These are phyloP conservation scores for Ogataea parapolymorpha DNA, from an alignment of 805 yeast species.

Conservation along the genomic window DNA sequence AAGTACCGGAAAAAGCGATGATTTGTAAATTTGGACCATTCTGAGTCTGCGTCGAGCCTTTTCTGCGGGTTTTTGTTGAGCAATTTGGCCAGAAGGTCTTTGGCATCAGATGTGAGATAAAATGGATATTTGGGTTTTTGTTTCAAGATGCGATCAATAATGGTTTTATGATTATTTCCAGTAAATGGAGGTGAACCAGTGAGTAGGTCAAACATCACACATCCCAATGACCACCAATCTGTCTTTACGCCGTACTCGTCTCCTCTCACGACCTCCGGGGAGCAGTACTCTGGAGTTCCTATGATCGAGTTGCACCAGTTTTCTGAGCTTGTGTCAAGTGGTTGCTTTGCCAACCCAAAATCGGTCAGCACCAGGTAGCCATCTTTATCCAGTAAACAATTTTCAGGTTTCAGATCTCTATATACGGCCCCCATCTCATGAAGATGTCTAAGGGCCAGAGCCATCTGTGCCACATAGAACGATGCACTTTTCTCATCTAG, in stretches of 20 bases:
- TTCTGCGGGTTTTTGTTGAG: conserved; percentile 64
- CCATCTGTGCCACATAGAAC: conserved; percentile 77
- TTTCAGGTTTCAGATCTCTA: conserved; percentile 86
- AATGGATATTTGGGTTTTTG: conserved; percentile 65
- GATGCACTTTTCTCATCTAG: conserved; percentile 59
- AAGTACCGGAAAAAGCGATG: conserved; percentile 73
- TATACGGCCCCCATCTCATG: conserved; percentile 79
- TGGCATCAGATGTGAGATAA: conserved; percentile 72
- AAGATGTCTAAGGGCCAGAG: conserved; percentile 68
- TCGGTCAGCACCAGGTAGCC: conserved; percentile 84
- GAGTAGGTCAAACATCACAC: conserved; percentile 71
- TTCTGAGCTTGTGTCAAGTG: conserved; percentile 26
- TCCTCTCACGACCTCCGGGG: conserved; percentile 82
- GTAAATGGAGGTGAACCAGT: conserved; percentile 87
- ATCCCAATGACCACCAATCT: conserved; percentile 90
- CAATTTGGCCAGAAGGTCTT: conserved; percentile 62
- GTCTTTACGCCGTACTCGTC: conserved; percentile 71
- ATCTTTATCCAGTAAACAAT: conserved; percentile 66
- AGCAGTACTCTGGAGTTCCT: conserved; percentile 83
- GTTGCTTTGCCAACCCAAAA: conserved; percentile 68
- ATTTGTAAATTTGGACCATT: conserved; percentile 50
- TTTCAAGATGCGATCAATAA: conserved; percentile 65
- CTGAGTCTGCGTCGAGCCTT: conserved; percentile 54
- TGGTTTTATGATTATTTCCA: conserved; percentile 70
- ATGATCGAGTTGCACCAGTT: conserved; percentile 55